Evolutionary conservation across 139 green algal genomes (phyloP).

Genomic region (Chlamydomonas sp.): DNA sequence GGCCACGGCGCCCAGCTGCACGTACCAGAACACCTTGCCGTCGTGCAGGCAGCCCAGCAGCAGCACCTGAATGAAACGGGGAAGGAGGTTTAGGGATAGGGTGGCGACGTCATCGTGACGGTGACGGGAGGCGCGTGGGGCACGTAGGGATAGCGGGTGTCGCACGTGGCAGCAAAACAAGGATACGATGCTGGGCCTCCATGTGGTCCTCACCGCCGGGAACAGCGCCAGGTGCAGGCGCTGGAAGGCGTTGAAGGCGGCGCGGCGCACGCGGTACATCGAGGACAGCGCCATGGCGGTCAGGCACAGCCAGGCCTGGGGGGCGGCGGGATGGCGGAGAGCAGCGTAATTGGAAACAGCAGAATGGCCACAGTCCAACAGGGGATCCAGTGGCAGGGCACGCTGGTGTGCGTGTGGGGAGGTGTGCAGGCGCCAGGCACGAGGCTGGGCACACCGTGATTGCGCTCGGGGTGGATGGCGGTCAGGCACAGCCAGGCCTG

Average conservation of each 20-base stretch:
- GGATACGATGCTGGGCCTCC: not conserved
- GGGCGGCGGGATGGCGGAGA: not conserved
- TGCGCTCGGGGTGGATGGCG: no score
- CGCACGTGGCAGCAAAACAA: no score
- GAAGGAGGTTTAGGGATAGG: not conserved
- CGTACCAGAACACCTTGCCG: slow-evolving; percentile 25
- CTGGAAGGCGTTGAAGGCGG: slow-evolving; percentile 9
- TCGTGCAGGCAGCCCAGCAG: slow-evolving; percentile 23
- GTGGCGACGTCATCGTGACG: no score
- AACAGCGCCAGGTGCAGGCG: not conserved
- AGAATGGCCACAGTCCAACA: no score
- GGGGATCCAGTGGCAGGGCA: no score
- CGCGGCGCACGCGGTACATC: not conserved
- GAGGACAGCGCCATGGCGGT: slow-evolving; percentile 10
- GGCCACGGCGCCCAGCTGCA: slow-evolving; percentile 4
- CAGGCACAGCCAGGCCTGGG: slow-evolving; percentile 20
- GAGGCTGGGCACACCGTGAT: no score
- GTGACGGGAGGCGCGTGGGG: no score
- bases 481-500: no score
- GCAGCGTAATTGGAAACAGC: not conserved
- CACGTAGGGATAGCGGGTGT: not conserved
- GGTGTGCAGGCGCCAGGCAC: no score
- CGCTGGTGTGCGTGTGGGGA: no score
- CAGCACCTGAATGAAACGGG: not conserved
- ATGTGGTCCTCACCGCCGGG: not conserved